A percentile compares a stretch with the other conserved stretches of the same genome.
Evolutionary conservation across 352 stramenopile species (phyloP).

Genomic region (Pythium dissimile): DNA sequence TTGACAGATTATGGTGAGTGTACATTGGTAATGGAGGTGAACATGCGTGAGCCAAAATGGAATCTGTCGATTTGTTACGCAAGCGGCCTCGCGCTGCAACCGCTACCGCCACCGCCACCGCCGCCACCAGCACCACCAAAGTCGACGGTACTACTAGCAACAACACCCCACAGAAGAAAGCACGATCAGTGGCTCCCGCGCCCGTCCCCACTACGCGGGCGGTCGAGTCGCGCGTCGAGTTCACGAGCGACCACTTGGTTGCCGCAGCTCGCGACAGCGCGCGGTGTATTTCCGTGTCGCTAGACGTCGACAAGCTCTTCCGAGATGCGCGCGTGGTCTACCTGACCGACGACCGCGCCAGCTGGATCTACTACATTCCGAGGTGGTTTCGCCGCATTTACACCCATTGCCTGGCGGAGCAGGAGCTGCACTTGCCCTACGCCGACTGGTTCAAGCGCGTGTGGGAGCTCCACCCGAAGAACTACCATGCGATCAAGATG

Average conservation of each 20-base stretch:
- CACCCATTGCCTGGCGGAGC: constrained; percentile 11
- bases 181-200: background rate
- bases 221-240: constrained; percentile 14
- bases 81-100: background rate
- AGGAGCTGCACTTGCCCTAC: constrained; percentile 14
- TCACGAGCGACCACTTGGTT: constrained; percentile 13
- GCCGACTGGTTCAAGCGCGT: constrained; percentile 28
- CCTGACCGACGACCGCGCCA: constrained; percentile 28
- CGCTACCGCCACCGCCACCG: background rate
- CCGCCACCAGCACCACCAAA: background rate
- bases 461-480: constrained; percentile 59
- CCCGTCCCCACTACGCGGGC: too few relatives aligned
- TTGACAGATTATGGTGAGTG: background rate
- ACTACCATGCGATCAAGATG: constrained; percentile 63
- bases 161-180: background rate
- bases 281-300: constrained; percentile 19
- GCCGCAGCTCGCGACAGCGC: constrained; percentile 14
- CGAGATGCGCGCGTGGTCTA: constrained; percentile 23
- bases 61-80: background rate
- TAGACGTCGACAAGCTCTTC: constrained; percentile 23
- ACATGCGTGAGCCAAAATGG: background rate
- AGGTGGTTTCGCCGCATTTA: constrained; percentile 50
- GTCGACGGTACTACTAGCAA: too few relatives aligned
- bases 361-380: constrained; percentile 67
- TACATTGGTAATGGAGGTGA: too few relatives aligned